phyloP scores from a whole-genome alignment of 495 filamentous ascomycete species.

The Cryomyces antarcticus region DNA sequence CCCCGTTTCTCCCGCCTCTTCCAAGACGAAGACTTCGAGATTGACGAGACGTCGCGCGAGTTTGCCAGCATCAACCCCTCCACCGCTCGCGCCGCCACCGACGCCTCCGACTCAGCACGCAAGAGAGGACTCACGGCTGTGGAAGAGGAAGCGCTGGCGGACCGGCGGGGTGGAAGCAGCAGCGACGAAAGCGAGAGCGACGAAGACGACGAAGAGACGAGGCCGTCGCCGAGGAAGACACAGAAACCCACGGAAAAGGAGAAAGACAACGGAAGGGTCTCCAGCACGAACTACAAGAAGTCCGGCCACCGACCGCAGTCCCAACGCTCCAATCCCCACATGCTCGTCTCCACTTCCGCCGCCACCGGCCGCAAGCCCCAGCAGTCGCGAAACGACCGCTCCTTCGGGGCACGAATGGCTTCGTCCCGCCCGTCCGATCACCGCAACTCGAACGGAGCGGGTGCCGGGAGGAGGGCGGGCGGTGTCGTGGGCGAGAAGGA shows the following conservation, averaged over 20 bases:
- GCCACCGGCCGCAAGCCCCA: slow-evolving; percentile 10
- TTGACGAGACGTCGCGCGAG: slow-evolving; percentile 77
- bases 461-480: slow-evolving; percentile 22
- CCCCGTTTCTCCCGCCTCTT: slow-evolving; percentile 75
- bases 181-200: slow-evolving; percentile 12
- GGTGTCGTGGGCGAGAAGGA: slow-evolving; percentile 65
- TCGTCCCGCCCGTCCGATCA: slow-evolving; percentile 11
- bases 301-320: slow-evolving; percentile 25
- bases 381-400: slow-evolving; percentile 27
- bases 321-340: slow-evolving; percentile 25
- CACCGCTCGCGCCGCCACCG: slow-evolving; percentile 19
- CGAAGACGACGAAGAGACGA: slow-evolving; percentile 22
- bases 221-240: slow-evolving; percentile 16
- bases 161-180: slow-evolving; percentile 8
- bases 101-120: slow-evolving; percentile 11
- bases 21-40: slow-evolving; percentile 76
- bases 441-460: slow-evolving; percentile 18
- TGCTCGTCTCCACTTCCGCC: slow-evolving; percentile 33
- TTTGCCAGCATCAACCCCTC: slow-evolving; percentile 78
- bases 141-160: slow-evolving; percentile 36
- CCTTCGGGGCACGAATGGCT: slow-evolving; percentile 51
- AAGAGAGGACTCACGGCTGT: slow-evolving; percentile 43
- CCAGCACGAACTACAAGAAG: slow-evolving; percentile 38
- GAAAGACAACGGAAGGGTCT: slow-evolving; percentile 33
- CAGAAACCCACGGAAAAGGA: slow-evolving; percentile 3